Percentiles rank a stretch among this genome's conserved stretches.
Evolutionary conservation across 163 green algal genomes (phyloP).

Genomic region (Chlamydomonas reinhardtii): DNA sequence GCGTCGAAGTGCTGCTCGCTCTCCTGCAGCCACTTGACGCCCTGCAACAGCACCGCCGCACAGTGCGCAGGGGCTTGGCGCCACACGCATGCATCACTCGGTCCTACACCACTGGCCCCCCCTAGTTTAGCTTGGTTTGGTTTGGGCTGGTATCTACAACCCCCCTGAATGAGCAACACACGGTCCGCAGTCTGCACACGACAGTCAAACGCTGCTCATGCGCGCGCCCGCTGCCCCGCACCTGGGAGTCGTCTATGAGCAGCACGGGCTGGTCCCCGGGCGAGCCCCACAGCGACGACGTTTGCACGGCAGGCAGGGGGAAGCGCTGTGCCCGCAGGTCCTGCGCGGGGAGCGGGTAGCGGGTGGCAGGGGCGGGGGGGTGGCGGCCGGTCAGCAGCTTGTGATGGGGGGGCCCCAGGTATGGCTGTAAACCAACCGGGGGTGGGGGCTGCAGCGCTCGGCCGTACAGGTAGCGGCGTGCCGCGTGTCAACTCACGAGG

Average conservation of each 20-base stretch:
- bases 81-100: no score
- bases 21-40: constrained; percentile 39
- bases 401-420: no score
- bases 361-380: not conserved
- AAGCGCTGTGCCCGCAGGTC: constrained; percentile 11
- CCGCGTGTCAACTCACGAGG: not conserved
- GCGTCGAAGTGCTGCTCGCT: constrained; percentile 13
- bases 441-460: no score
- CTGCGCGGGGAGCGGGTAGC: not conserved
- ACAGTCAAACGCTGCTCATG: no score
- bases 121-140: no score
- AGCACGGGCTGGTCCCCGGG: constrained; percentile 38
- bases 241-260: constrained; percentile 40
- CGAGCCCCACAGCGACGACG: constrained; percentile 11
- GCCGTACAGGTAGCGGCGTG: no score
- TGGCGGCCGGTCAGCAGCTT: not conserved
- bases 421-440: no score
- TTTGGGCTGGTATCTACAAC: no score
- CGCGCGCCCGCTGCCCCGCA: not conserved
- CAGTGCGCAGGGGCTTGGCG: no score
- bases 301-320: constrained; percentile 13
- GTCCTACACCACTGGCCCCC: no score
- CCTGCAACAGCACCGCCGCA: not conserved
- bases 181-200: no score
- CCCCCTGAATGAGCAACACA: no score